Evolutionary conservation across 2,329 filamentous ascomycete genomes (phyloP).

Genomic region (Cytospora chrysosperma): DNA sequence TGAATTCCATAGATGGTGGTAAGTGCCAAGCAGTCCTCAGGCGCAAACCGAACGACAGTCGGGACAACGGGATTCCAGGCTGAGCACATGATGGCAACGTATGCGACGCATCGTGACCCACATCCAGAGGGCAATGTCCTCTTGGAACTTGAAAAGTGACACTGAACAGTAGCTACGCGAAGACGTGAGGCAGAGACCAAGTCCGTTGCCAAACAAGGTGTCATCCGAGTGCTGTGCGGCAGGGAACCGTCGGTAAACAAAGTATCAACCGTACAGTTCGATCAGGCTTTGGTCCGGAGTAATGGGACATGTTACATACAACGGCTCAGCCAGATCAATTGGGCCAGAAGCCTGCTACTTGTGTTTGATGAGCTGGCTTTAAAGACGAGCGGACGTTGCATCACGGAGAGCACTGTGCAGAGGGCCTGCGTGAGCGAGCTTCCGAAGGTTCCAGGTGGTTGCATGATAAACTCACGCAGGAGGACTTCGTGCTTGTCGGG

Average conservation of each 20-base stretch:
- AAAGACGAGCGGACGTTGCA: not conserved
- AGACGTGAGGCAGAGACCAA: not conserved
- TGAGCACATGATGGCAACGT: conserved; percentile 10
- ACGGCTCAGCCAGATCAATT: conserved; percentile 1
- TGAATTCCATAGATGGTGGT: not conserved
- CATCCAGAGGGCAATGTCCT: not conserved
- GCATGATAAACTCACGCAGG: not conserved
- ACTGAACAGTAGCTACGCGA: not conserved
- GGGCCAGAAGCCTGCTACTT: conserved; percentile 12
- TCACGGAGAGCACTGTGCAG: not conserved
- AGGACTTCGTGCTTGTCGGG: not conserved
- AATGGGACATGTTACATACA: conserved; percentile 4
- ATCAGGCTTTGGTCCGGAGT: conserved; percentile 2
- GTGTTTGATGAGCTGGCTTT: conserved; percentile 14
- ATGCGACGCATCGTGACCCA: conserved; percentile 8
- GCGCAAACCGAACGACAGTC: conserved; percentile 12
- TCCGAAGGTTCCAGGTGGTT: not conserved
- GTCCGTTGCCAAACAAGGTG: not conserved
- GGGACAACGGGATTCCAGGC: conserved; percentile 12
- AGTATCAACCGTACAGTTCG: not conserved
- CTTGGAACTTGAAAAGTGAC: not conserved
- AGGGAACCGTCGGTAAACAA: not conserved
- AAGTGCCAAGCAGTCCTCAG: not conserved
- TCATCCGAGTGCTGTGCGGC: not conserved
- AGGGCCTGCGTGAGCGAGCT: not conserved